Conservation (phyloP, 768 basidiomycete genomes). For the Rhizopogon vulgaris region DNA sequence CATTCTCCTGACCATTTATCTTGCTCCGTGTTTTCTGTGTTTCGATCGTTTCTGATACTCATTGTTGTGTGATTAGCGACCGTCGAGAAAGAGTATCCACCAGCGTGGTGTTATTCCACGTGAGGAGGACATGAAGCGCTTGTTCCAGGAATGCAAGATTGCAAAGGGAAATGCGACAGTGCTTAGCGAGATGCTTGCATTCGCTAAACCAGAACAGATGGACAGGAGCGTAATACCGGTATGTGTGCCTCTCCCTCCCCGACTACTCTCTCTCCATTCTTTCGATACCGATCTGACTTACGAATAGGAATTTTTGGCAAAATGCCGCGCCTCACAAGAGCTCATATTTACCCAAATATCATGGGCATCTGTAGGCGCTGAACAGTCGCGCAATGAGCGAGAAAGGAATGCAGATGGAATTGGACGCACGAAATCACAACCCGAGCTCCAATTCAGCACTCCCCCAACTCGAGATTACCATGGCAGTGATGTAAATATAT, state of each 20-base stretch:
- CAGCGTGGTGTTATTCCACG: conserved; percentile 49
- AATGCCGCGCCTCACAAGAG: conserved; percentile 79
- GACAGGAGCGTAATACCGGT: conserved; percentile 61
- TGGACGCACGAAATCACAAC: conserved; percentile 12
- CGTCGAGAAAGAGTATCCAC: not conserved
- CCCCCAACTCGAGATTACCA: conserved; percentile 6
- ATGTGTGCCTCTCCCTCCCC: conserved; percentile 10
- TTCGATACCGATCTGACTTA: not conserved
- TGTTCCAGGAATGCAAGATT: conserved; percentile 83
- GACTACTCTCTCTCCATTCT: not conserved
- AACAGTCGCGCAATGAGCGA: conserved; percentile 48
- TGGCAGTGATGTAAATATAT: conserved; percentile 15
- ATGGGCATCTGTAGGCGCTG: conserved; percentile 83
- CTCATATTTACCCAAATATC: conserved; percentile 83
- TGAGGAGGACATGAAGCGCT: conserved; percentile 78
- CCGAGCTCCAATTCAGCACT: not conserved
- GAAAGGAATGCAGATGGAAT: conserved; percentile 15
- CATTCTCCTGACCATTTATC: not conserved
- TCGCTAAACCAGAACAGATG: conserved; percentile 68
- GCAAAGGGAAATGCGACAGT: conserved; percentile 77
- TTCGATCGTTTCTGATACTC: not conserved
- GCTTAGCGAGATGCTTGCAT: conserved; percentile 63
- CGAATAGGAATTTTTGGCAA: conserved; percentile 74
- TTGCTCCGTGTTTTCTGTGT: not conserved
- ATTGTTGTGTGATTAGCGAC: not conserved